A percentile compares a stretch with the other conserved stretches of the same genome.
Evolutionary conservation across 1,284 basidiomycete genomes (phyloP).

Genomic region (Jaminaea rosea): DNA sequence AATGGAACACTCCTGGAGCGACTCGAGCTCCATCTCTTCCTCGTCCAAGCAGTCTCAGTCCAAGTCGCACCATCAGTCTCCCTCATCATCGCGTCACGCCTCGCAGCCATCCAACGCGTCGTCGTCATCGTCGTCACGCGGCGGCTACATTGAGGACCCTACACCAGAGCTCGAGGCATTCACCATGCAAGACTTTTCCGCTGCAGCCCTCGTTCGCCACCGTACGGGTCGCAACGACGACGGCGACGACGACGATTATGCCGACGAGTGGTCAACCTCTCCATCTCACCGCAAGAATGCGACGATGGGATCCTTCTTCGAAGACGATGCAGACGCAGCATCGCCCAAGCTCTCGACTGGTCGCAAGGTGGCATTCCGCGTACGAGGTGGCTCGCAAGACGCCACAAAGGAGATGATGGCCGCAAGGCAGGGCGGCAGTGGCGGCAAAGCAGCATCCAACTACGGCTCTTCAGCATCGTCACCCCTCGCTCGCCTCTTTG

Average conservation of each 20-base stretch:
- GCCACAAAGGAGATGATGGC: too few relatives aligned
- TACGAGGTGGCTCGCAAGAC: not conserved
- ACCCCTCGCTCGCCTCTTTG: conserved; percentile 22
- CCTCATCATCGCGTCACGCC: not conserved
- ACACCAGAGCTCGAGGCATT: conserved; percentile 38
- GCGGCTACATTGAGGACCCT: too few relatives aligned
- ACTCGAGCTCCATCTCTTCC: conserved; percentile 2
- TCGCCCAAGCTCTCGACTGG: not conserved
- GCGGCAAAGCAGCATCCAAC: not conserved
- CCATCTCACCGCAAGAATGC: not conserved
- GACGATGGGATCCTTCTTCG: conserved; percentile 15
- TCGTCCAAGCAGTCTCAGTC: not conserved
- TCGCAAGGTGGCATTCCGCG: not conserved
- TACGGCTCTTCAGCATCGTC: conserved; percentile 6
- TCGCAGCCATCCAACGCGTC: not conserved
- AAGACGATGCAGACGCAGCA: conserved; percentile 20
- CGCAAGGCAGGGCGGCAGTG: too few relatives aligned
- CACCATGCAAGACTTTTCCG: conserved; percentile 6
- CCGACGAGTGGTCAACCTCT: too few relatives aligned
- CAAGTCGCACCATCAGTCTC: not conserved
- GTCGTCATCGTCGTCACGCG: too few relatives aligned
- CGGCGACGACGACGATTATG: not conserved
- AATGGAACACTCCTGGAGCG: conserved; percentile 16
- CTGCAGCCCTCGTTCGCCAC: not conserved
- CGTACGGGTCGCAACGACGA: not conserved